A percentile compares a stretch with the other conserved stretches of the same genome.
Conservation (phyloP, 2,329 filamentous ascomycete genomes). For the Trichoderma sp. region DNA sequence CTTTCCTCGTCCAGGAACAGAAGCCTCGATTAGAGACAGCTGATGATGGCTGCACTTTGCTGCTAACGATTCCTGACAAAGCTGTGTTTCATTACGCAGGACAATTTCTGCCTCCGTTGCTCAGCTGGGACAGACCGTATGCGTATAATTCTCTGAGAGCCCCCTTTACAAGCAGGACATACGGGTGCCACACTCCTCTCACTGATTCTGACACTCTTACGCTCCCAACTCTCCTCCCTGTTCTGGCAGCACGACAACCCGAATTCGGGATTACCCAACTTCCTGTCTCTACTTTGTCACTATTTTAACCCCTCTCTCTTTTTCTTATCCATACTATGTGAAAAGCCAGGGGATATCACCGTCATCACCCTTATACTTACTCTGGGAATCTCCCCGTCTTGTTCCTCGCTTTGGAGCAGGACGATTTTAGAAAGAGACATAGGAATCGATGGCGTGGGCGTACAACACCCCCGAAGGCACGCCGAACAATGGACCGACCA, state of each 20-base stretch:
- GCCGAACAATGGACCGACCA: constrained; percentile 41
- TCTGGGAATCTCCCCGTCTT: not conserved
- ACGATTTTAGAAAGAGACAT: not conserved
- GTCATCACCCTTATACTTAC: not conserved
- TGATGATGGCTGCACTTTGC: not conserved
- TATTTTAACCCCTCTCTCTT: not conserved
- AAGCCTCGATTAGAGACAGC: not conserved
- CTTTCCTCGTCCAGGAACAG: not conserved
- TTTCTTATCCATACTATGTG: not conserved
- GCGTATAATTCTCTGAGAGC: not conserved
- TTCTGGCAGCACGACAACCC: not conserved
- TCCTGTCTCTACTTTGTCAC: not conserved
- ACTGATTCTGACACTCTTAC: too few species aligned
- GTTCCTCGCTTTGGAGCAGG: not conserved
- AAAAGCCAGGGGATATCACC: not conserved
- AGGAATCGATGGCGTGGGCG: constrained; percentile 41
- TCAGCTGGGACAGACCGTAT: not conserved
- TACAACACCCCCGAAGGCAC: constrained; percentile 41
- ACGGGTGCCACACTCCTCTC: not conserved
- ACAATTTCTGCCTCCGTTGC: not conserved
- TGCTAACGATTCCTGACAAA: not conserved
- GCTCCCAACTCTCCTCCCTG: constrained; percentile 4
- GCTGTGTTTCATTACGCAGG: constrained; percentile 7
- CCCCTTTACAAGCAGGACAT: not conserved
- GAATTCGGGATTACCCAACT: not conserved